These are phyloP conservation scores for Athelia sp. DNA, from an alignment of 1,284 basidiomycete species.

Conservation along the genomic window DNA sequence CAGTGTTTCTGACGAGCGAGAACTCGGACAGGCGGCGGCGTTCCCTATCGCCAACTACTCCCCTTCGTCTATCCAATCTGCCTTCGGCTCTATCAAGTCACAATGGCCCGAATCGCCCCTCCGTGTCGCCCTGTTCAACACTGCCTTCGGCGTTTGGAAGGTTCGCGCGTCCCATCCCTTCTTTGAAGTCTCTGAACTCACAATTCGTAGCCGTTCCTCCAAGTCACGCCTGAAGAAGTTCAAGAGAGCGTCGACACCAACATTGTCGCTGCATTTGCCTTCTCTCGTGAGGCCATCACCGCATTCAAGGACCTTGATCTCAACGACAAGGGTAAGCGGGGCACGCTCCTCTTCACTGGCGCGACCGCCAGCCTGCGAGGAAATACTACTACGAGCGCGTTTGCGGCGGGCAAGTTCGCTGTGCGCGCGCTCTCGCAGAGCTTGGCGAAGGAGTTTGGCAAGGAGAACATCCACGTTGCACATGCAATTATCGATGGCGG, in stretches of 20 bases:
- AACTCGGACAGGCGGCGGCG: conserved; percentile 42
- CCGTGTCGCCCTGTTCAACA: conserved; percentile 67
- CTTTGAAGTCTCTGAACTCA: conserved; percentile 24
- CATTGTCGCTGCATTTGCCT: conserved; percentile 61
- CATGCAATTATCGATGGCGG: conserved; percentile 60
- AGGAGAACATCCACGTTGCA: conserved; percentile 71
- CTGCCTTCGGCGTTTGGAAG: conserved; percentile 43
- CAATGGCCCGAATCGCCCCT: conserved; percentile 50
- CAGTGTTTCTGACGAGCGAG: too few species aligned
- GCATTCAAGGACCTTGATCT: conserved; percentile 59
- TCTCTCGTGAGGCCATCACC: conserved; percentile 58
- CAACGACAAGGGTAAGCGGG: conserved; percentile 41
- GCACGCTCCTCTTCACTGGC: conserved; percentile 74
- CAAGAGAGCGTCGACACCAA: conserved; percentile 45
- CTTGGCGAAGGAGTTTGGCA: conserved; percentile 75
- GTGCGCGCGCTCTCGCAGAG: conserved; percentile 68
- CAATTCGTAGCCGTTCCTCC: conserved; percentile 67
- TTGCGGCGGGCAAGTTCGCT: conserved; percentile 67
- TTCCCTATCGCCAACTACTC: conserved; percentile 60
- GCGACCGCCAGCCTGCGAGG: conserved; percentile 70
- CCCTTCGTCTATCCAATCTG: conserved; percentile 43
- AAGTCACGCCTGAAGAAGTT: conserved; percentile 58
- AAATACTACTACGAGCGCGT: conserved; percentile 59
- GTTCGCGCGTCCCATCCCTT: conserved; percentile 61
- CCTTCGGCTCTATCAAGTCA: conserved; percentile 49